Evolutionary conservation across 345 rosid species (phyloP).

Genomic region (Sapria himalayana): DNA sequence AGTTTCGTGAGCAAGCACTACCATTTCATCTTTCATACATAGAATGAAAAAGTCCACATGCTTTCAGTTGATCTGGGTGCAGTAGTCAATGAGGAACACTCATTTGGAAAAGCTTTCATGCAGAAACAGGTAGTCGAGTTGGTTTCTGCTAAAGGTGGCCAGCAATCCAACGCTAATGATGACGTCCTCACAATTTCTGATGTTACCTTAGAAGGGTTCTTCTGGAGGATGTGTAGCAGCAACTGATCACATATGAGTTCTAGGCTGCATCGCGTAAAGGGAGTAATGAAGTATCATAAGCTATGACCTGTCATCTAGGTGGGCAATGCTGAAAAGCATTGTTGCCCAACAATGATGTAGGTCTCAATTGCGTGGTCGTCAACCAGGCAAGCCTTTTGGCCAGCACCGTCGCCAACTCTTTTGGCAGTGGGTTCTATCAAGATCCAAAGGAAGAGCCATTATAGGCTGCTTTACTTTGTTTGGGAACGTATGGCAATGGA

Average conservation of each 20-base stretch:
- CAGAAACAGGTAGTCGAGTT: slow-evolving; percentile 21
- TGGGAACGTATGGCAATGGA: too few relatives aligned
- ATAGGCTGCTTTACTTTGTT: too few relatives aligned
- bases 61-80: slow-evolving; percentile 25
- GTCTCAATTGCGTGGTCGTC: too few relatives aligned
- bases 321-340: slow-evolving; percentile 55
- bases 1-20: slow-evolving; percentile 41
- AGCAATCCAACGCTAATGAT: slow-evolving; percentile 23
- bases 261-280: slow-evolving; percentile 8
- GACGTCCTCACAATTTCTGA: slow-evolving; percentile 33
- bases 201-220: slow-evolving; percentile 32
- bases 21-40: slow-evolving; percentile 20
- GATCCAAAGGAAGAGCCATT: too few relatives aligned
- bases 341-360: too few relatives aligned
- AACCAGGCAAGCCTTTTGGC: too few relatives aligned
- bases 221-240: slow-evolving; percentile 40
- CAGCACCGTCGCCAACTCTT: too few relatives aligned
- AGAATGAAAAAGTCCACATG: slow-evolving; percentile 11
- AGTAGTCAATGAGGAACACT: slow-evolving; percentile 24
- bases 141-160: slow-evolving; percentile 38
- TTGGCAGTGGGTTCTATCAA: too few relatives aligned
- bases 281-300: slow-evolving; percentile 18
- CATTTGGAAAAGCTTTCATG: slow-evolving; percentile 41
- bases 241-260: slow-evolving; percentile 27
- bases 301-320: slow-evolving; percentile 73